These are phyloP conservation scores for Tuber magnatum DNA, from an alignment of 495 filamentous ascomycete genomes.

Conservation along the genomic window DNA sequence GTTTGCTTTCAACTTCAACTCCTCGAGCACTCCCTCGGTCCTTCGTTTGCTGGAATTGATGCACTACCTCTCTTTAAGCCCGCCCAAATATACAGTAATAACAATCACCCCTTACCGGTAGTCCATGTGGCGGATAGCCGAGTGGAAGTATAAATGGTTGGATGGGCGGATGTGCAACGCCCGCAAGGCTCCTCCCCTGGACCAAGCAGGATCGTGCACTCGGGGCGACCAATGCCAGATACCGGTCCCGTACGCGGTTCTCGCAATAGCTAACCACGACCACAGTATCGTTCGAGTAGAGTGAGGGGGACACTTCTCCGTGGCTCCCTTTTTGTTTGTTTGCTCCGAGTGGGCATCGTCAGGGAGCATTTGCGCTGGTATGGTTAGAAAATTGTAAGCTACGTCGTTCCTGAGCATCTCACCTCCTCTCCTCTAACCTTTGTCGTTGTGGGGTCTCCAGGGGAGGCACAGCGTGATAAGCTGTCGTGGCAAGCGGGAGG, in stretches of 20 bases:
- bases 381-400: no score
- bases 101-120: background rate
- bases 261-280: background rate
- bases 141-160: background rate
- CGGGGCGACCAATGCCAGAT: background rate
- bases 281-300: background rate
- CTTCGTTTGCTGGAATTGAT: background rate
- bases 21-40: background rate
- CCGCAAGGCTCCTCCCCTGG: background rate
- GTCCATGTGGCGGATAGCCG: background rate
- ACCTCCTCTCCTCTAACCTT: slow-evolving; percentile 7
- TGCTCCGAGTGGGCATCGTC: background rate
- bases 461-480: background rate
- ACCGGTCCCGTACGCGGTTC: background rate
- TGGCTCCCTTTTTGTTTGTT: background rate
- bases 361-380: background rate
- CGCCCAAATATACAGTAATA: background rate
- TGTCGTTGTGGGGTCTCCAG: slow-evolving; percentile 13
- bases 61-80: background rate
- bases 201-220: background rate
- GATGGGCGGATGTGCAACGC: background rate
- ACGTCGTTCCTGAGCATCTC: slow-evolving; percentile 8
- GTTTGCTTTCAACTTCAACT: background rate
- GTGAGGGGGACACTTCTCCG: background rate
- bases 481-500: slow-evolving; percentile 17